Percentiles rank a stretch among this genome's conserved stretches.
Conservation (phyloP, 129 eudicot genomes). For the Flaveria trinervia region DNA sequence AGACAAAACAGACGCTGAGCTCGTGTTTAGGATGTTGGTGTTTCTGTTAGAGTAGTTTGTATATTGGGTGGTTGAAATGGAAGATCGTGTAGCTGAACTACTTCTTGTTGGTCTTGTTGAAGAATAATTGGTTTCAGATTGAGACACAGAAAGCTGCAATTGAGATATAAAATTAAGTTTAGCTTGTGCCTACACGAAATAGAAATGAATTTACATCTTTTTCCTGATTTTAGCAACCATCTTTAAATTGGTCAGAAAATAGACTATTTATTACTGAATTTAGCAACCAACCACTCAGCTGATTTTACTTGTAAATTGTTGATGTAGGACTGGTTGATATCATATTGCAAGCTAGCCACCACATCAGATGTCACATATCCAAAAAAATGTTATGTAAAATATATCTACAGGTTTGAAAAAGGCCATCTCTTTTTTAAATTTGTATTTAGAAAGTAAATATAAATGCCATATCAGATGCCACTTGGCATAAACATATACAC, state of each 20-base stretch:
- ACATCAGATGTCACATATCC: neutral
- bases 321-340: neutral
- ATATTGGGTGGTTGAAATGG: slow-evolving; percentile 63
- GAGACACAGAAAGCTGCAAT: slow-evolving; percentile 82
- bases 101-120: slow-evolving; percentile 70
- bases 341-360: neutral
- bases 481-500: neutral
- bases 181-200: neutral
- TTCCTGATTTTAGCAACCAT: neutral
- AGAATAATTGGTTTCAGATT: slow-evolving; percentile 62
- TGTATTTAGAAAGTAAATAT: neutral
- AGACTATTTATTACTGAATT: neutral
- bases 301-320: neutral
- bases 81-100: slow-evolving; percentile 81
- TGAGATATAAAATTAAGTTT: slow-evolving; percentile 1
- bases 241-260: neutral
- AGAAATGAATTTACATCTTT: neutral
- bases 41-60: slow-evolving; percentile 66
- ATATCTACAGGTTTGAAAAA: neutral
- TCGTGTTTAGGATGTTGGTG: slow-evolving; percentile 75
- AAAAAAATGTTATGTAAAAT: neutral
- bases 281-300: neutral
- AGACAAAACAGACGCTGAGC: slow-evolving; percentile 95
- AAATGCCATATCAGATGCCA: neutral
- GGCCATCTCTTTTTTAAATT: neutral